Evolutionary conservation across 139 green algal genomes (phyloP), one percentile per base, ranked within the genome.

Genomic region (Haematococcus lacustris): DNA sequence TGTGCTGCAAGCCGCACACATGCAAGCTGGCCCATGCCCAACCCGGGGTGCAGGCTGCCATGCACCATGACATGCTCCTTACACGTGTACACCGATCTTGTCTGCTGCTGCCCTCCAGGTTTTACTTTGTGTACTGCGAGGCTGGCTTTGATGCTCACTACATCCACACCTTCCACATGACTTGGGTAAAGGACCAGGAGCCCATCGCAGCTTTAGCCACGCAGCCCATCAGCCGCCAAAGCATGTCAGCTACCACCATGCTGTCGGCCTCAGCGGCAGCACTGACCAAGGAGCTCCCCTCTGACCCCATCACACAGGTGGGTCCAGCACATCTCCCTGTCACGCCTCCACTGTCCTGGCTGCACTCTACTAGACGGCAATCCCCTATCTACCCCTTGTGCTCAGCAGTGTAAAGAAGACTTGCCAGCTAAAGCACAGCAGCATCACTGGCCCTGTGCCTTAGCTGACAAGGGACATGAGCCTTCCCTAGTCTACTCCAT

Each of bases 41-140:
- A n/a, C n/a, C n/a, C n/a, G 35, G n/a, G 26, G 34, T 38, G 65
- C 59, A 25, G 1, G 5, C 32, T 73, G 3, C 30, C 28, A 28
- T 37, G 47, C 13, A 17, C 47, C 9, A 28, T 9, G 47, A 65
- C 17, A 30, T 65, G 57, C 17, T 9, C n/a, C n/a, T n/a, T n/a
- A n/a, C n/a, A n/a, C n/a, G n/a, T n/a, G n/a, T n/a, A n/a, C n/a
- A n/a, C n/a, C 57, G 13, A 9, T 6, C 57, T 35, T 65, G 28
- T 65, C 47, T 57, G 13, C 13, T 57, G 51, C 30, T 66, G 68
- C 76, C 75, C 50, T 38, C 17, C 67, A 82, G 71, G 71, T 97
- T 97, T 73, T 97, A 97, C 80, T 97, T 97, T 83, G 92, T 86
- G 0, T 97, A 96, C 84, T 97, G 93, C 74, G 93, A 97, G 82